Evolutionary conservation across 805 yeast genomes (phyloP), one percentile per base, ranked within the genome.

Genomic region (Ogataea glucozyma): DNA sequence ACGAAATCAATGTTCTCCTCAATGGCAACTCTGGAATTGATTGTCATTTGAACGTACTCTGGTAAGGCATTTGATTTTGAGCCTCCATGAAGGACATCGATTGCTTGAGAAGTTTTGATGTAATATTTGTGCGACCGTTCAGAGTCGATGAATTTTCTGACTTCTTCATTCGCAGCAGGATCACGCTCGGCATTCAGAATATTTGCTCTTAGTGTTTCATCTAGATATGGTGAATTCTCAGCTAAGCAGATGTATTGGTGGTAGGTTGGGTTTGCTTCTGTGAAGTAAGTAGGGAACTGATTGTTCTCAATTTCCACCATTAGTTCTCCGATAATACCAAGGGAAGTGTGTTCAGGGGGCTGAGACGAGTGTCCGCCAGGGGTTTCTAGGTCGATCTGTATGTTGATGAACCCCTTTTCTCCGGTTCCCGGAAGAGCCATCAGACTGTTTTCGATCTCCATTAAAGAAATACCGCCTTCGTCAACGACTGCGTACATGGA

Each of bases 351-450:
- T 40, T 76, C 81, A 2, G 90, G 91, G 7, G 95, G 93, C n/a
- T 74, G 61, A 7, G 90, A 83, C 1, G 91, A 79, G 58, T 85
- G 95, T 7, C 95, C 95, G 27, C 95, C 95, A 11, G 79, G 78
- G 16, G 85, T 80, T 18, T 65, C 64, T 30, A 85, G 63, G 3
- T 70, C 69, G 31, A 83, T 67, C 21, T 56, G 47, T 3, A 74
- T 53, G 51, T 71, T 60, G 12, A 70, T 16, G 44, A 71, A 73
- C 4, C 87, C 86, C 60, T 80, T 81, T 56, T 83, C 85, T 14
- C 78, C 79, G 11, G 82, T 76, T 4, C 79, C 74, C 3, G 81
- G 76, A 20, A 73, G 64, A 3, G 82, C 77, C 46, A 78, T 67
- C 24, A 72, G 72, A 36, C 72, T 66, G 26, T 75, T 85, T 14